Evolutionary conservation across 768 basidiomycete genomes (phyloP).

Genomic region (Suillus variegatus): DNA sequence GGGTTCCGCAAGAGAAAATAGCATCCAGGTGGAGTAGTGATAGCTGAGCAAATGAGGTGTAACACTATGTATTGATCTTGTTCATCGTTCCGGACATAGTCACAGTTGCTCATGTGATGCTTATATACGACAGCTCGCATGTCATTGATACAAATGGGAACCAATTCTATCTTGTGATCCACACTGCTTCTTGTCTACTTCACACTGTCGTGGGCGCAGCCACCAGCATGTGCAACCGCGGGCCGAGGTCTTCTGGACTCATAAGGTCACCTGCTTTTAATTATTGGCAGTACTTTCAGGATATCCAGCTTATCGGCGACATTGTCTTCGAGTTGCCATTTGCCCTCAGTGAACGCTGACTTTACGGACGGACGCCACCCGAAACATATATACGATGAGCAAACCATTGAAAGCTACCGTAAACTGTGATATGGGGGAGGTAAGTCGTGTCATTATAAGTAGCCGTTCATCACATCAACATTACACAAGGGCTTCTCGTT

Average conservation of each 20-base stretch:
- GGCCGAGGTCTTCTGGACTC: neutral
- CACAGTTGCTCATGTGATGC: neutral
- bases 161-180: neutral
- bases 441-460: conserved; percentile 15
- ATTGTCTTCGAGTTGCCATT: neutral
- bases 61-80: neutral
- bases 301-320: neutral
- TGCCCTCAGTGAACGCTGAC: neutral
- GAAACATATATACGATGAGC: conserved; percentile 15
- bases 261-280: neutral
- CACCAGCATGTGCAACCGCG: neutral
- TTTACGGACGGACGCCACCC: neutral
- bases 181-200: neutral
- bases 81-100: neutral
- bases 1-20: neutral
- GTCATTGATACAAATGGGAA: neutral
- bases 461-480: conserved; percentile 1
- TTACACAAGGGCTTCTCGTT: conserved; percentile 49
- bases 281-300: neutral
- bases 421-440: conserved; percentile 62
- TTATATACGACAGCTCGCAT: neutral
- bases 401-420: conserved; percentile 41
- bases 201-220: neutral
- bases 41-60: neutral
- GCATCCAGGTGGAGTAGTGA: neutral